Percentiles rank a stretch among this genome's conserved stretches.
These are phyloP conservation scores for Excoecaria cochinchinensis DNA, from an alignment of 345 rosid species.

Conservation along the genomic window DNA sequence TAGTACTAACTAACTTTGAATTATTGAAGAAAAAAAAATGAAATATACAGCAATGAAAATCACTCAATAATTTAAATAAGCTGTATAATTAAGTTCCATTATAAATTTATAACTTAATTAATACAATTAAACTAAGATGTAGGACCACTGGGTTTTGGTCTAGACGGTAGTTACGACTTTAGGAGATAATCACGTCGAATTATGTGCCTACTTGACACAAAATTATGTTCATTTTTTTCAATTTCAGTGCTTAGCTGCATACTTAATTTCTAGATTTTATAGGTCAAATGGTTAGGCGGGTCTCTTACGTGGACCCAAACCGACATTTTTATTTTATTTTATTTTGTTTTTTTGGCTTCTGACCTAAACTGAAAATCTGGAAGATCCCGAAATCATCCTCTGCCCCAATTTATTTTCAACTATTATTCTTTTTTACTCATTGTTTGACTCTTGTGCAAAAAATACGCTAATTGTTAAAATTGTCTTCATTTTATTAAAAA, in stretches of 20 bases:
- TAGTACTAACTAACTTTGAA: too few relatives aligned
- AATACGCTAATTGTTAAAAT: too few relatives aligned
- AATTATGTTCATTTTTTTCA: background rate
- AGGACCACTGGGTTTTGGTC: background rate
- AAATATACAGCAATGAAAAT: too few relatives aligned
- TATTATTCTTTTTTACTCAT: too few relatives aligned
- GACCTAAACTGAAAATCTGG: background rate
- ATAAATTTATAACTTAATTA: background rate
- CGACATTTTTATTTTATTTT: background rate
- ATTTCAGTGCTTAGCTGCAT: background rate
- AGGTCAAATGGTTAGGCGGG: background rate
- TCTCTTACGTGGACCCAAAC: background rate
- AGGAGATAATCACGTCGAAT: background rate
- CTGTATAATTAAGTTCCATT: background rate
- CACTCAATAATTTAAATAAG: too few relatives aligned
- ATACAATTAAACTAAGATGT: too few relatives aligned
- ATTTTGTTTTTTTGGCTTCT: background rate
- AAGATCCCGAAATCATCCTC: background rate
- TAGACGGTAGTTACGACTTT: background rate
- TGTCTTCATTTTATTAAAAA: too few relatives aligned
- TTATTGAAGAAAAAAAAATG: too few relatives aligned
- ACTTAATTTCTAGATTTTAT: background rate
- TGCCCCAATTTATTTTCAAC: background rate
- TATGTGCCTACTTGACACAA: background rate
- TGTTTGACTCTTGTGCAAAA: background rate